Percentiles rank a stretch among this genome's conserved stretches.
Evolutionary conservation across 2,329 filamentous ascomycete genomes (phyloP).

Genomic region (Pseudomassariella vexata): DNA sequence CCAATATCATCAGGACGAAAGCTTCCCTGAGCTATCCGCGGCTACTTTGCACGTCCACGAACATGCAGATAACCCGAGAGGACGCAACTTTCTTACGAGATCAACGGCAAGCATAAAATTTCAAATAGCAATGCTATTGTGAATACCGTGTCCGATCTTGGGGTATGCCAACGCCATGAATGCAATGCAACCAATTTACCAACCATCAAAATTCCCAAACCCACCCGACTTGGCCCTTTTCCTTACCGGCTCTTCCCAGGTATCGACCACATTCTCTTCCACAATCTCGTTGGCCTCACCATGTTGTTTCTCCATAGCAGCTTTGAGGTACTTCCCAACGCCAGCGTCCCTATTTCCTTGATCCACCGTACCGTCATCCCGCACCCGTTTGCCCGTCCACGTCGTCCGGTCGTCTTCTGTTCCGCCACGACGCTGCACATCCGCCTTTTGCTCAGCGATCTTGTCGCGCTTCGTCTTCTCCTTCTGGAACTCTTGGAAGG

Average conservation of each 20-base stretch:
- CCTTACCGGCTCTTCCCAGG: constrained; percentile 64
- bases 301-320: constrained; percentile 33
- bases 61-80: too few relatives aligned
- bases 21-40: too few relatives aligned
- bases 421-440: constrained; percentile 59
- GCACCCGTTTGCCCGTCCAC: constrained; percentile 91
- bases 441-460: constrained; percentile 51
- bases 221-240: constrained; percentile 78
- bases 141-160: too few relatives aligned
- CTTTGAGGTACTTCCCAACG: constrained; percentile 80
- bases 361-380: constrained; percentile 57
- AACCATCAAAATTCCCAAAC: constrained; percentile 93
- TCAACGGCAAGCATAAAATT: too few relatives aligned
- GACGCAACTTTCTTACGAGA: too few relatives aligned
- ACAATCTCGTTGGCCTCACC: constrained; percentile 51
- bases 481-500: constrained; percentile 88
- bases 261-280: constrained; percentile 55
- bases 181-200: constrained; percentile 63
- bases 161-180: too few relatives aligned
- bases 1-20: too few relatives aligned
- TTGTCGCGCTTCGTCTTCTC: constrained; percentile 62
- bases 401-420: constrained; percentile 86
- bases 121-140: too few relatives aligned
- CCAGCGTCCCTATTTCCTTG: constrained; percentile 33
- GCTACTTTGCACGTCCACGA: too few relatives aligned